These are phyloP conservation scores for Penicillium expansum DNA, from an alignment of 2,329 filamentous ascomycete genomes.

Conservation along the genomic window DNA sequence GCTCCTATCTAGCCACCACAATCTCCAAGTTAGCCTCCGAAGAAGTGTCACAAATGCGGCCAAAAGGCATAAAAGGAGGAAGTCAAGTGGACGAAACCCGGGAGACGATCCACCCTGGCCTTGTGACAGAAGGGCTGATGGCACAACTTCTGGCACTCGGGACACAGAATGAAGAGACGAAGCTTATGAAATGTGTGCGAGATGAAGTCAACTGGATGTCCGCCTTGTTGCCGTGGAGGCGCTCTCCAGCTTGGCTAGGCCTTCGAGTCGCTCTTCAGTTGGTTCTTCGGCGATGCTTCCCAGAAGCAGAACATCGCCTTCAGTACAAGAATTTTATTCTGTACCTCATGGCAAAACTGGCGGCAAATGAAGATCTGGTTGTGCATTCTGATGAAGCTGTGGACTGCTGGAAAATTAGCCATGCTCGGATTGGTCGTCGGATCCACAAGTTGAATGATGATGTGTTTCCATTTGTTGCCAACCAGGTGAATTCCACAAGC, in stretches of 20 bases:
- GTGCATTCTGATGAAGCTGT: not conserved
- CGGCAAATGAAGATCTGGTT: not conserved
- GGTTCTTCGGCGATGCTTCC: not conserved
- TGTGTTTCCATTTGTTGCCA: not conserved
- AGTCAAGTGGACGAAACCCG: constrained; percentile 38
- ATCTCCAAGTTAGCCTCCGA: not conserved
- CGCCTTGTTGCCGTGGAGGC: not conserved
- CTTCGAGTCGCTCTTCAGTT: not conserved
- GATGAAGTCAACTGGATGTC: constrained; percentile 48
- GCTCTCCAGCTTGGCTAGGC: not conserved
- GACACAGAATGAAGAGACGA: constrained; percentile 11
- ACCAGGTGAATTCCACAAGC: not conserved
- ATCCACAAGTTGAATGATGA: not conserved
- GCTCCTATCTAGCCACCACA: not conserved
- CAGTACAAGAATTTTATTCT: not conserved
- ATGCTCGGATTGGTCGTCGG: not conserved
- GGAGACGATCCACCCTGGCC: constrained; percentile 48
- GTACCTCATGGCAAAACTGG: not conserved
- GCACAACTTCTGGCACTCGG: constrained; percentile 46
- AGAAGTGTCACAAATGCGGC: constrained; percentile 30
- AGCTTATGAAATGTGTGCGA: constrained; percentile 51
- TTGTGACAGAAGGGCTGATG: constrained; percentile 53
- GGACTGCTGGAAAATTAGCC: not conserved
- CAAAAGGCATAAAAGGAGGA: constrained; percentile 38
- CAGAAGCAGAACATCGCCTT: not conserved